Evolutionary conservation across 306 rosid genomes (phyloP).

Genomic region (Corylus americana): DNA sequence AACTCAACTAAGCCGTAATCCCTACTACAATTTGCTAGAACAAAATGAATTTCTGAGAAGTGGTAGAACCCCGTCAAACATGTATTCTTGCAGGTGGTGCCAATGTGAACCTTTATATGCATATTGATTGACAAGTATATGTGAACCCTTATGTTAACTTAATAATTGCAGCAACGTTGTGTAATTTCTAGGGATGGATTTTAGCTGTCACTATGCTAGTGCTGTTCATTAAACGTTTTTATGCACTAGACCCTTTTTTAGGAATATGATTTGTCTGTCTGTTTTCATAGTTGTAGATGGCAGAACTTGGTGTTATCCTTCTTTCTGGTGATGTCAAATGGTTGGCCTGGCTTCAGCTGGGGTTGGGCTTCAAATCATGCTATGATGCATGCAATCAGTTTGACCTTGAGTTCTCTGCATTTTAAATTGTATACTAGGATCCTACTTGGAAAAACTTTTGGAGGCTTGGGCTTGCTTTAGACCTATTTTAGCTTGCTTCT

Average conservation of each 20-base stretch:
- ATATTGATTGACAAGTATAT: not conserved
- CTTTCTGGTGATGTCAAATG: not conserved
- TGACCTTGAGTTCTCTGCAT: not conserved
- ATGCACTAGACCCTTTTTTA: not conserved
- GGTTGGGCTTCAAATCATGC: not conserved
- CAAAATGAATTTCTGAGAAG: not conserved
- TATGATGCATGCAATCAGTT: not conserved
- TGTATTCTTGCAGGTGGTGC: not conserved
- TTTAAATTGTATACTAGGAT: not conserved
- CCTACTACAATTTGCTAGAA: not conserved
- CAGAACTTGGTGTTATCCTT: not conserved
- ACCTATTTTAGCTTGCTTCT: not conserved
- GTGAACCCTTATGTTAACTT: not conserved
- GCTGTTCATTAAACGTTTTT: not conserved
- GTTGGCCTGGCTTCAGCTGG: not conserved
- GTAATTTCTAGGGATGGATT: not conserved
- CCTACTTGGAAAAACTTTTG: not conserved
- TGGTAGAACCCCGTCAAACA: not conserved
- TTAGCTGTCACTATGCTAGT: not conserved
- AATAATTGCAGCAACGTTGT: not conserved
- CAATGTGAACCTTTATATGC: not conserved
- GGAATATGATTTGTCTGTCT: not conserved
- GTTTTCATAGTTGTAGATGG: not conserved
- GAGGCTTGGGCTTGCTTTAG: not conserved
- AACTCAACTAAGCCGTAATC: not conserved